Percentiles rank a stretch among this genome's conserved stretches.
phyloP scores from a whole-genome alignment of 345 rosid species.

The Euphorbia peplus region DNA sequence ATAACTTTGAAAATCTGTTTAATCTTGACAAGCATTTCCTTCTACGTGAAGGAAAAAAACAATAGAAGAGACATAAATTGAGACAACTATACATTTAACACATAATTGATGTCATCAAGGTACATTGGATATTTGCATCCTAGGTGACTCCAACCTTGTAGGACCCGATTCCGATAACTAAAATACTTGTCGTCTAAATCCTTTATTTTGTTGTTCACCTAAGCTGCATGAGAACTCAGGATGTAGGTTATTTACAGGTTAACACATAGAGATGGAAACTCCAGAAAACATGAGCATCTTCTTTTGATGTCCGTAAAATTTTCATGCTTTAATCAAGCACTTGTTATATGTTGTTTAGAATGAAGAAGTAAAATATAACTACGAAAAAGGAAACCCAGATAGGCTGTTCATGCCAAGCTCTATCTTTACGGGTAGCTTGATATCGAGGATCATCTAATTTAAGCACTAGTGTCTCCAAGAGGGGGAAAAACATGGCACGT shows the following conservation, averaged over 20 bases:
- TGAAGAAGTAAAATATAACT: too few species aligned
- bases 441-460: too few species aligned
- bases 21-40: not conserved
- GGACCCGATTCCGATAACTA: not conserved
- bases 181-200: conserved; percentile 2
- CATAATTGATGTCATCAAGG: not conserved
- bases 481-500: not conserved
- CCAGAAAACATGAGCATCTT: too few species aligned
- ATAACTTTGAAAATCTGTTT: not conserved
- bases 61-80: not conserved
- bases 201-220: conserved; percentile 3
- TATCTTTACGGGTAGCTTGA: too few species aligned
- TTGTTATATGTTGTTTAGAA: too few species aligned
- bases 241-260: not conserved
- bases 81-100: not conserved
- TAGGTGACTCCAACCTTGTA: not conserved
- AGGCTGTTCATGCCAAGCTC: too few species aligned
- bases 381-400: too few species aligned
- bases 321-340: too few species aligned
- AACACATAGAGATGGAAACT: not conserved
- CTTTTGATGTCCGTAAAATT: too few species aligned
- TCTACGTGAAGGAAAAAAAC: not conserved
- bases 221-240: not conserved
- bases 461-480: too few species aligned
- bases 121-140: not conserved